Evolutionary conservation across 768 basidiomycete species (phyloP), one percentile per base, ranked within the genome.

Genomic region (Pilatotrama ljubarskyi): DNA sequence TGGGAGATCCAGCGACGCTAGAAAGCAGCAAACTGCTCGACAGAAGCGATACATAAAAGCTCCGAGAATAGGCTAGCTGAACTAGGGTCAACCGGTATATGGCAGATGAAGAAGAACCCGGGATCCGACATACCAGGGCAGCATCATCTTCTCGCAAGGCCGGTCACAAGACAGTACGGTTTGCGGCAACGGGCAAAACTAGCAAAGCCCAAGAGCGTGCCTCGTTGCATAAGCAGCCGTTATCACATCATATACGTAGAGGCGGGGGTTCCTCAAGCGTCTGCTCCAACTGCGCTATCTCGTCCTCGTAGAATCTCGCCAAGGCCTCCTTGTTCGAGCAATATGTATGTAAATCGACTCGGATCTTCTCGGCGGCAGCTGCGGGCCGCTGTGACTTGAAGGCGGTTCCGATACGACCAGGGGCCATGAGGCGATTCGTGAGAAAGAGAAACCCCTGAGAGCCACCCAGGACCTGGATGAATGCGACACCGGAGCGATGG

Each of bases 401-500:
- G 18, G 78, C 63, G 22, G 78, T 72, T 1, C 84, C 85, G 76
- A 86, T 79, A 58, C 87, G 77, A 48, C 88, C 86, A 13, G 86
- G 81, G 3, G 82, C 86, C 80, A 92, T 89, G 58, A 95, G 76
- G 22, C 94, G 79, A 71, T 98, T 98, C 54, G 91, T 95, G 65
- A 94, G 78, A 79, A 95, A 96, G 59, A 93, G 73, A 73, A 94
- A 95, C 0, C 95, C 94, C 54, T 88, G 79, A 3, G 80, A 72
- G 1, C 87, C 91, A 2, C 89, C 91, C 5, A 95, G 68, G 58
- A 96, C 88, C 70, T 97, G 94, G 9, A 94, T 86, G 69, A 98
- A 93, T 9, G 92, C 94, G 22, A 90, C 84, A 1, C 97, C 97
- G 5, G 89, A 84, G 49, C 87, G 85, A 69, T 97, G 96, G 29